Evolutionary conservation across 1,284 basidiomycete species (phyloP), one percentile per base, ranked within the genome.

Genomic region (Malassezia sympodialis): DNA sequence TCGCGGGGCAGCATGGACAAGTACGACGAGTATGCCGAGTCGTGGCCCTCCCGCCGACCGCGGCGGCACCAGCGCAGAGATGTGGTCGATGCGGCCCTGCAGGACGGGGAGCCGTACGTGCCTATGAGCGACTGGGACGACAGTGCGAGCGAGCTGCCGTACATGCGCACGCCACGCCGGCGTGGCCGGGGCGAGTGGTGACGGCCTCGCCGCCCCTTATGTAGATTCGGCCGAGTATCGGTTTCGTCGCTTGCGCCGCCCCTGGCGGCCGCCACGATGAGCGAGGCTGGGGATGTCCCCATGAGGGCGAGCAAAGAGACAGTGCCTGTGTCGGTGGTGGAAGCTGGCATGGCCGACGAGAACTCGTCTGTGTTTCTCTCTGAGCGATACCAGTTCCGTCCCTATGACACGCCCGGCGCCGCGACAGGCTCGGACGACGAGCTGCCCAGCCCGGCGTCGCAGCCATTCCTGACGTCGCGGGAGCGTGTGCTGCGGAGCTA

Each of bases 361-460:
- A 17, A 17, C 19, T 5, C 4, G 14, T 17, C 26, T 26, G 21
- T 10, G 14, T 24, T 19, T 8, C 32, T 52, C 1, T 48, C 50
- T 17, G 50, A 57, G 19, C 44, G 55, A 21, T 57, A 48, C 31
- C 55, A 52, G 6, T 57, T 40, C 46, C 49, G 26, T 8, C 55
- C 55, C 23, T 52, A 57, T 43, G 54, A 56, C 19, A 19, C 53
- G 28, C 17, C 30, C 14, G 8, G 14, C 10, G 14, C 39, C 14
- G 11, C 46, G 19, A 24, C 27, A 31, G 40, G 21, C 19, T 40
- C 41, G 26, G 21, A 32, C 12, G 46, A 56, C 11, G 48, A 56
- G 27, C 23, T 45, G 19, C 39, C 53, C 7, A 39, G 24, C 24
- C 48, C 48, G n/a, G 48, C 26, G 2, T 40, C 48, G 39, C 39